These are phyloP conservation scores for Ceratobasidium sp. DNA, from an alignment of 1,284 basidiomycete species.

Conservation along the genomic window DNA sequence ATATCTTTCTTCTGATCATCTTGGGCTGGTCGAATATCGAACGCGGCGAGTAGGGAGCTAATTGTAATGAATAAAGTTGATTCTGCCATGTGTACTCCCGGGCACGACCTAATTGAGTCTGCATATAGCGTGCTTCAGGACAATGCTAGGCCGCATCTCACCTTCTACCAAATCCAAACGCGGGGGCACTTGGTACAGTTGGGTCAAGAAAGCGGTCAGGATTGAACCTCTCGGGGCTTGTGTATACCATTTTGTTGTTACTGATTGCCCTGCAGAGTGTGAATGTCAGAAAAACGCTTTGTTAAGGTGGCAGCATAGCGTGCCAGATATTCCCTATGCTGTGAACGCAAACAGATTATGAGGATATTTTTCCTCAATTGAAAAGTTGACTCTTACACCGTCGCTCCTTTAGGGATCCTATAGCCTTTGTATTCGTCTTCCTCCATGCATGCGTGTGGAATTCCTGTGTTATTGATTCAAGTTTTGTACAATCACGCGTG, in stretches of 20 bases:
- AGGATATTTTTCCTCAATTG: background rate
- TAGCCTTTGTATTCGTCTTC: constrained; percentile 32
- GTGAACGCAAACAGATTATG: background rate
- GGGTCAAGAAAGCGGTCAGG: constrained; percentile 34
- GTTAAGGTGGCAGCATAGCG: too few relatives aligned
- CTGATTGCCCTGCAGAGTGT: constrained; percentile 35
- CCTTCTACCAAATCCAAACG: constrained; percentile 28
- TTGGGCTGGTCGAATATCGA: constrained; percentile 12
- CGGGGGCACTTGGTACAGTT: constrained; percentile 10
- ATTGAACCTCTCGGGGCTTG: constrained; percentile 31
- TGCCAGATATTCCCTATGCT: constrained; percentile 39
- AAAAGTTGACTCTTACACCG: constrained; percentile 13
- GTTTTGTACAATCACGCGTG: too few relatives aligned
- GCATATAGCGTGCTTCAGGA: too few relatives aligned
- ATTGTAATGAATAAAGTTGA: constrained; percentile 18
- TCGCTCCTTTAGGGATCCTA: constrained; percentile 23
- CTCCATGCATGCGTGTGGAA: constrained; percentile 34
- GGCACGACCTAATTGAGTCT: constrained; percentile 28
- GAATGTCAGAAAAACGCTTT: too few relatives aligned
- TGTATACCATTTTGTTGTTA: constrained; percentile 6
- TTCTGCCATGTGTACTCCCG: constrained; percentile 30
- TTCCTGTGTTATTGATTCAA: too few relatives aligned
- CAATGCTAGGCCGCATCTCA: too few relatives aligned
- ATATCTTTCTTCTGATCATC: too few relatives aligned
- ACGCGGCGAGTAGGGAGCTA: constrained; percentile 8